These are phyloP conservation scores for Wickerhamiella azyma DNA, from an alignment of 805 yeast species.

Conservation along the genomic window DNA sequence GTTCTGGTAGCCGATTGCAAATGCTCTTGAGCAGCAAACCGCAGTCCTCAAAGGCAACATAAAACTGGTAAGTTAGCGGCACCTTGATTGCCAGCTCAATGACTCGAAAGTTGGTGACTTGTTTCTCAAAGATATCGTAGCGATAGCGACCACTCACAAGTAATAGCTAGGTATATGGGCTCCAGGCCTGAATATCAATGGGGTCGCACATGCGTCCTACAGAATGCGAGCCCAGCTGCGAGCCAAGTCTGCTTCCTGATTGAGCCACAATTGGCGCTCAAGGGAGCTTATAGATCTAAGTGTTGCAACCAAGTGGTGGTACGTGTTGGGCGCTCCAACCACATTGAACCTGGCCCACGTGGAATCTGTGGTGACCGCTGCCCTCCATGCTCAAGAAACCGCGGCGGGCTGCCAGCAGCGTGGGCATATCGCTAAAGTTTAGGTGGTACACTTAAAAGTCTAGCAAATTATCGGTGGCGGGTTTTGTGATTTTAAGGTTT, in stretches of 20 bases:
- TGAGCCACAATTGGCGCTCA: background rate
- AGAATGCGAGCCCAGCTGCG: background rate
- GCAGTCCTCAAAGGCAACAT: background rate
- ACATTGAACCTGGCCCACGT: too few relatives aligned
- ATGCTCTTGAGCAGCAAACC: background rate
- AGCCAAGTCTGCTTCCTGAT: background rate
- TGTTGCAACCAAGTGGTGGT: too few relatives aligned
- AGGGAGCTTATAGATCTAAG: too few relatives aligned
- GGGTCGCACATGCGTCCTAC: background rate
- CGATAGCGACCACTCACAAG: background rate
- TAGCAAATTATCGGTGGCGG: conserved; percentile 3
- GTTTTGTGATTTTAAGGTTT: conserved; percentile 4
- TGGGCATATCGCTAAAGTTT: too few relatives aligned
- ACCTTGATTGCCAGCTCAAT: background rate
- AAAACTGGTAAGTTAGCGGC: background rate
- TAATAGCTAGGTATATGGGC: background rate
- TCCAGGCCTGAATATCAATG: background rate
- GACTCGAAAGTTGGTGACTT: background rate
- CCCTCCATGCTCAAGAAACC: too few relatives aligned
- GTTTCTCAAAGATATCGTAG: background rate
- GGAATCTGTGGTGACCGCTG: too few relatives aligned
- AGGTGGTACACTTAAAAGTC: background rate
- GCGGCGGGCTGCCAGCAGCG: too few relatives aligned
- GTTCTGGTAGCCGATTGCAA: background rate
- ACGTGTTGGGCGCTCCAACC: too few relatives aligned